Conservation (phyloP, 140 eudicot genomes). For the Bidens hawaiensis region DNA sequence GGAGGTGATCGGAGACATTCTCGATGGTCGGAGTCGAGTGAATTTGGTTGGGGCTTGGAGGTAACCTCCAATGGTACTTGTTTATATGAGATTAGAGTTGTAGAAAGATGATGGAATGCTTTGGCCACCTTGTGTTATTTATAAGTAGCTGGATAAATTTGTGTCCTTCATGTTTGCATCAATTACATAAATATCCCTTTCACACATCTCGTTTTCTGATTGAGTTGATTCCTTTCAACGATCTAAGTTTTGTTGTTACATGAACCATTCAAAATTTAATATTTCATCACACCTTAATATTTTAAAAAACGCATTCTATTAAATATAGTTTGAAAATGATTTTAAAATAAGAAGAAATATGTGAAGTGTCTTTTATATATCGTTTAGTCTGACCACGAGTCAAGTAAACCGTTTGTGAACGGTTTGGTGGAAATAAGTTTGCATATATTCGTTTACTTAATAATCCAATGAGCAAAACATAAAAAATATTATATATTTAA, state of each 20-base stretch:
- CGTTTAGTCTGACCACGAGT: no score
- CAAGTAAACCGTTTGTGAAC: no score
- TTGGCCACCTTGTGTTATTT: not conserved
- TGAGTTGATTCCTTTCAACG: not conserved
- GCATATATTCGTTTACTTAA: no score
- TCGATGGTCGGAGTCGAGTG: not conserved
- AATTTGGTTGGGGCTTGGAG: not conserved
- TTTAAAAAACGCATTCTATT: no score
- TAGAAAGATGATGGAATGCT: constrained; percentile 7
- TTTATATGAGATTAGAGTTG: not conserved
- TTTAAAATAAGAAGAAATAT: no score
- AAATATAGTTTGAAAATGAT: no score
- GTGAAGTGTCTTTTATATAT: no score
- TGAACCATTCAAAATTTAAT: not conserved
- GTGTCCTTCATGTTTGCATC: not conserved
- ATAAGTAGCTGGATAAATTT: not conserved
- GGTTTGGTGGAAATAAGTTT: no score
- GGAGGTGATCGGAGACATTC: constrained; percentile 21
- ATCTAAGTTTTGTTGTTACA: not conserved
- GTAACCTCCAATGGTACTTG: not conserved
- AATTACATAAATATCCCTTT: constrained; percentile 7
- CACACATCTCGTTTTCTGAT: not conserved
- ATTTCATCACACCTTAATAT: not conserved
- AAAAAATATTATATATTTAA: no score
- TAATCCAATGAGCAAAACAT: no score